Percentiles rank a stretch among this genome's conserved stretches.
These are phyloP conservation scores for Pythium guiyangense DNA, from an alignment of 352 stramenopile genomes.

Conservation along the genomic window DNA sequence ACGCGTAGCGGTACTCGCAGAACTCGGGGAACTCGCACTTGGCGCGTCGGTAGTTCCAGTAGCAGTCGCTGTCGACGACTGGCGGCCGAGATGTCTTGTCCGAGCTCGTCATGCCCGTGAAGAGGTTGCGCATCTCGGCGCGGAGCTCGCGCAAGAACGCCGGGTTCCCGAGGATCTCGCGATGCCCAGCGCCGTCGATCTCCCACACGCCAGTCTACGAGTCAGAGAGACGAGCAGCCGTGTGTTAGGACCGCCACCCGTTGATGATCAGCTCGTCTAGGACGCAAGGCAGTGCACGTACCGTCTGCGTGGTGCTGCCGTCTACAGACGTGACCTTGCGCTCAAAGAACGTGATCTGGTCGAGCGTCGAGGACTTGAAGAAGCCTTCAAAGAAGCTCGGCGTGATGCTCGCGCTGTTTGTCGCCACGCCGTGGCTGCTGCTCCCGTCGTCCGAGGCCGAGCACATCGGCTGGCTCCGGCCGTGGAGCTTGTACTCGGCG, in stretches of 20 bases:
- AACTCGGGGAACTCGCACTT: slow-evolving; percentile 71
- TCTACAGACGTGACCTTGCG: slow-evolving; percentile 23
- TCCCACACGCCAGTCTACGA: slow-evolving; percentile 77
- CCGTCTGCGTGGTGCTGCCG: slow-evolving; percentile 23
- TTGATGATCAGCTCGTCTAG: no score
- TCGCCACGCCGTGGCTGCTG: slow-evolving; percentile 6
- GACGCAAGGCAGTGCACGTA: slow-evolving; percentile 4
- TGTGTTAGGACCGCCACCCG: neutral
- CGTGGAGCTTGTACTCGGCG: slow-evolving; percentile 48
- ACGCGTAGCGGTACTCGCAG: slow-evolving; percentile 81
- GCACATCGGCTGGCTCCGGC: slow-evolving; percentile 40
- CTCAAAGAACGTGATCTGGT: slow-evolving; percentile 79
- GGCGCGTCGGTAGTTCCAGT: slow-evolving; percentile 79
- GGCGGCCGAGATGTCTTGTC: slow-evolving; percentile 66
- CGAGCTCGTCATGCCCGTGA: slow-evolving; percentile 40
- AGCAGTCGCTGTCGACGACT: slow-evolving; percentile 72
- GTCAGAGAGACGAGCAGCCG: neutral
- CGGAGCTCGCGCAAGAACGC: slow-evolving; percentile 73
- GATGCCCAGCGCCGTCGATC: slow-evolving; percentile 63
- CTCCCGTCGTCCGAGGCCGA: slow-evolving; percentile 12
- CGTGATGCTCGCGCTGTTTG: neutral
- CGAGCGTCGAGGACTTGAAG: slow-evolving; percentile 40
- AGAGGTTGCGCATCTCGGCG: slow-evolving; percentile 63
- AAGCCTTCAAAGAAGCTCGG: slow-evolving; percentile 55
- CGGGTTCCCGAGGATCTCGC: slow-evolving; percentile 68